Percentiles rank a stretch among this genome's conserved stretches.
Conservation (phyloP, 176 grass and related monocot genomes). For the Cenchrus purpureus region DNA sequence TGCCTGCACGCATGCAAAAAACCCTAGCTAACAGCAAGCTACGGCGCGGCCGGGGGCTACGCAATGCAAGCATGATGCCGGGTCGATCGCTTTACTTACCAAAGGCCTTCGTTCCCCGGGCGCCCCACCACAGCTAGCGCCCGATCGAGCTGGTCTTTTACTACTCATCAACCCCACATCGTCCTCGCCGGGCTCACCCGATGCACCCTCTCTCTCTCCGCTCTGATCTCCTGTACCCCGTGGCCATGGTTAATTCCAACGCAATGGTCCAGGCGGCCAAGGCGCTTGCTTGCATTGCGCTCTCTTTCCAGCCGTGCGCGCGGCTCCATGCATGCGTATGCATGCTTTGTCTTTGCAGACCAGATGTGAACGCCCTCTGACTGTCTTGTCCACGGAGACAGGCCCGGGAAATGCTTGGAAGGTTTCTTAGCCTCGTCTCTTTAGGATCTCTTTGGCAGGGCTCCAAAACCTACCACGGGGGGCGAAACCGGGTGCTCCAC, state of each 20-base stretch:
- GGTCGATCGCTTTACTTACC: slow-evolving; percentile 36
- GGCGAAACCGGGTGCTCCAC: no score
- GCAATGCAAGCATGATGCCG: slow-evolving; percentile 21
- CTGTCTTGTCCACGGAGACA: slow-evolving; percentile 54
- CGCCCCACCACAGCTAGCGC: not conserved
- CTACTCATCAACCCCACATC: slow-evolving; percentile 46
- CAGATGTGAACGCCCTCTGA: not conserved
- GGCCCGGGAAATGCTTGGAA: slow-evolving; percentile 16
- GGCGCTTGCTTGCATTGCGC: not conserved
- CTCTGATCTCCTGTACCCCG: slow-evolving; percentile 28
- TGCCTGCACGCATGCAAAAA: slow-evolving; percentile 49
- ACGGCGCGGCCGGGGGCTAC: slow-evolving; percentile 19
- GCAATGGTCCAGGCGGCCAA: not conserved
- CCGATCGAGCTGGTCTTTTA: slow-evolving; percentile 36
- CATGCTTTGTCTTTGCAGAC: slow-evolving; percentile 37
- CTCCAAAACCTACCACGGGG: no score
- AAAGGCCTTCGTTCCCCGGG: not conserved
- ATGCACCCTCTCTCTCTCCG: not conserved
- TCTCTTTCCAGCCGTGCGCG: not conserved
- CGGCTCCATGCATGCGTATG: not conserved
- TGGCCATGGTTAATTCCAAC: slow-evolving; percentile 11
- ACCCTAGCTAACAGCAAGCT: slow-evolving; percentile 42
- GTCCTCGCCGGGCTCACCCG: not conserved
- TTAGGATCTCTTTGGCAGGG: no score
- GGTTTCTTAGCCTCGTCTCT: not conserved